Percentiles rank a stretch among this genome's conserved stretches.
phyloP scores from a whole-genome alignment of 2,329 filamentous ascomycete genomes.

The Aureobasidium melanogenum region DNA sequence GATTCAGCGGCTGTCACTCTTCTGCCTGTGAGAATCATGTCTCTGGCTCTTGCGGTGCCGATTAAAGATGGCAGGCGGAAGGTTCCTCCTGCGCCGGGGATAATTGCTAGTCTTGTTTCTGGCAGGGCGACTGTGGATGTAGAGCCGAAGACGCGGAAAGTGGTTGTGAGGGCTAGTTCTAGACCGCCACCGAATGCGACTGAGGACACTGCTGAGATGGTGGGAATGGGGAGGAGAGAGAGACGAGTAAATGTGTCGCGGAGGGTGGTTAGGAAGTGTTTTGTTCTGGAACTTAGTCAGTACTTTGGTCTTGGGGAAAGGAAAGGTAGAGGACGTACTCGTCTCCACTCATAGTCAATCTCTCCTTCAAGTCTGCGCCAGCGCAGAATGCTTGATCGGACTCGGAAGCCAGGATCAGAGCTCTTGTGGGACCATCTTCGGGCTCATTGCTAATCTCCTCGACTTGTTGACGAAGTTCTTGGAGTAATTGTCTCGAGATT shows the following conservation, averaged over 20 bases:
- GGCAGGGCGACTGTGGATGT: constrained; percentile 73
- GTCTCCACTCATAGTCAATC: constrained; percentile 63
- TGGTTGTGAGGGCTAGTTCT: constrained; percentile 81
- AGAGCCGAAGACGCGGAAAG: constrained; percentile 79
- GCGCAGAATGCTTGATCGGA: constrained; percentile 87
- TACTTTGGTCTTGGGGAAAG: neutral
- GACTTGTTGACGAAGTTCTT: constrained; percentile 62
- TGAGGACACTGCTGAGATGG: constrained; percentile 79
- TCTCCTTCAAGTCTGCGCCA: constrained; percentile 88
- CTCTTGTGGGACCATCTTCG: constrained; percentile 57
- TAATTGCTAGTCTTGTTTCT: constrained; percentile 86
- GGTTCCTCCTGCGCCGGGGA: constrained; percentile 89
- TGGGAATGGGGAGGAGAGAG: constrained; percentile 71
- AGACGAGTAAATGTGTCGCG: constrained; percentile 67
- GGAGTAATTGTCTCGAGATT: constrained; percentile 70
- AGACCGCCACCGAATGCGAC: constrained; percentile 86
- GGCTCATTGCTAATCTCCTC: constrained; percentile 57
- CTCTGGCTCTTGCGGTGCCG: constrained; percentile 71
- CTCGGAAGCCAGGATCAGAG: constrained; percentile 74
- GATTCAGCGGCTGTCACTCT: constrained; percentile 75
- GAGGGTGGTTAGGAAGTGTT: constrained; percentile 67
- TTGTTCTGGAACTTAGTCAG: constrained; percentile 48
- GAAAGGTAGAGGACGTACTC: constrained; percentile 51
- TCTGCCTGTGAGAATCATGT: constrained; percentile 85
- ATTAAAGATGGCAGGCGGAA: constrained; percentile 77